phyloP scores from a whole-genome alignment of 2,329 filamentous ascomycete species.

The Fusarium pilosicola region DNA sequence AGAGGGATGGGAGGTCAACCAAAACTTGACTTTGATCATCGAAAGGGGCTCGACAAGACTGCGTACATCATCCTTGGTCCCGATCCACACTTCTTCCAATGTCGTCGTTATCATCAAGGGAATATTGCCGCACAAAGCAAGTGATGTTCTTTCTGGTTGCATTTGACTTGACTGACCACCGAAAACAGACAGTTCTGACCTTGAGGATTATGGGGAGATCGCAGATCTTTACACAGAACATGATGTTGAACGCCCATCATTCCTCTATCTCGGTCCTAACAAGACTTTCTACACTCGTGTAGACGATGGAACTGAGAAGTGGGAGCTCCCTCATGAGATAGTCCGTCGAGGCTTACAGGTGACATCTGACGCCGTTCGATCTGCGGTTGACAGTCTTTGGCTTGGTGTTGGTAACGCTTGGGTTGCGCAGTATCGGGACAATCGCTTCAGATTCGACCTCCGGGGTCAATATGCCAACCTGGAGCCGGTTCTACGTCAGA shows the following conservation, averaged over 20 bases:
- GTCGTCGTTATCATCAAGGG: conserved; percentile 24
- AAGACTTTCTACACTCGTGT: conserved; percentile 34
- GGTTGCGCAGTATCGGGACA: conserved; percentile 38
- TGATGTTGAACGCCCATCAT: conserved; percentile 36
- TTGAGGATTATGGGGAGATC: conserved; percentile 32
- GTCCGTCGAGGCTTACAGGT: conserved; percentile 11
- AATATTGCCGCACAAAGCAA: conserved; percentile 29
- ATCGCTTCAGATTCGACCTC: conserved; percentile 28
- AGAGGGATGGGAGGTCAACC: not conserved
- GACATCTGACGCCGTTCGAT: conserved; percentile 1
- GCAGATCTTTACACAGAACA: conserved; percentile 25
- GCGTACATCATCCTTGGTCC: conserved; percentile 38
- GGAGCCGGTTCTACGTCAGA: not conserved
- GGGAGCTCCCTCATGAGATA: conserved; percentile 17
- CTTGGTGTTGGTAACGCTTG: conserved; percentile 33
- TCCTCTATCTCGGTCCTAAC: conserved; percentile 33
- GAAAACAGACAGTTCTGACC: conserved; percentile 23
- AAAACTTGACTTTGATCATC: conserved; percentile 16
- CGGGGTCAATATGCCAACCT: conserved; percentile 22
- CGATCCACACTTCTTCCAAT: conserved; percentile 33
- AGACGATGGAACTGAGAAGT: conserved; percentile 26
- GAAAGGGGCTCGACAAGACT: not conserved
- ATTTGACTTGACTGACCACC: not conserved
- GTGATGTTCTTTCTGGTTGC: not conserved
- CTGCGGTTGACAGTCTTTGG: conserved; percentile 30